Conservation (phyloP, 352 stramenopile species). For the Phytophthora agathidicida region DNA sequence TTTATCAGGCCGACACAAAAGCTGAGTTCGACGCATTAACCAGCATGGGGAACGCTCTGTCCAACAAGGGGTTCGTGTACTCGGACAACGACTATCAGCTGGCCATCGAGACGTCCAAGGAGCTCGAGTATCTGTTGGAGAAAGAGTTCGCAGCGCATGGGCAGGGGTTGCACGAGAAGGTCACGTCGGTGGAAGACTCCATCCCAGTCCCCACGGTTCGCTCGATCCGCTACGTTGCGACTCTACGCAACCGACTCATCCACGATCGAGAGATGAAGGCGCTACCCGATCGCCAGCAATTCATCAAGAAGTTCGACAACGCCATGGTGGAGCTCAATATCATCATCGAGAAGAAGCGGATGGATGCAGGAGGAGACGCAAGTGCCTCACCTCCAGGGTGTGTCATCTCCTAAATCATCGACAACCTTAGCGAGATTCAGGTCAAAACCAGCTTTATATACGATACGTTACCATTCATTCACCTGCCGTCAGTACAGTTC, state of each 20-base stretch:
- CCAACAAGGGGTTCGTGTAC: conserved; percentile 38
- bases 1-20: too few species aligned
- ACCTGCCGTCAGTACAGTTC: neutral
- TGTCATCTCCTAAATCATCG: conserved; percentile 31
- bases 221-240: conserved; percentile 82
- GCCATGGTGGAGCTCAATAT: conserved; percentile 68
- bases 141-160: conserved; percentile 68
- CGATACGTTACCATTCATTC: neutral
- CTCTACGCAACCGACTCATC: conserved; percentile 81
- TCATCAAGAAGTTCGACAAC: conserved; percentile 68
- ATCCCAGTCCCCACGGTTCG: conserved; percentile 60
- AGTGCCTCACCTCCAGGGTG: conserved; percentile 15
- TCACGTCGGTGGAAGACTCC: conserved; percentile 48
- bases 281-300: conserved; percentile 63
- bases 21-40: too few species aligned
- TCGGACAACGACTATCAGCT: conserved; percentile 83
- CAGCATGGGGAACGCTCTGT: conserved; percentile 29
- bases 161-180: conserved; percentile 77
- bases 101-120: conserved; percentile 82
- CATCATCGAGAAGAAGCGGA: conserved; percentile 60
- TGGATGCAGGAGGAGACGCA: conserved; percentile 23
- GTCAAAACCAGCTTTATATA: conserved; percentile 6
- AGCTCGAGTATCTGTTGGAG: conserved; percentile 75
- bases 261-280: conserved; percentile 69
- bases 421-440: neutral